phyloP scores from a whole-genome alignment of 345 rosid genomes.

The Hirschfeldia incana region DNA sequence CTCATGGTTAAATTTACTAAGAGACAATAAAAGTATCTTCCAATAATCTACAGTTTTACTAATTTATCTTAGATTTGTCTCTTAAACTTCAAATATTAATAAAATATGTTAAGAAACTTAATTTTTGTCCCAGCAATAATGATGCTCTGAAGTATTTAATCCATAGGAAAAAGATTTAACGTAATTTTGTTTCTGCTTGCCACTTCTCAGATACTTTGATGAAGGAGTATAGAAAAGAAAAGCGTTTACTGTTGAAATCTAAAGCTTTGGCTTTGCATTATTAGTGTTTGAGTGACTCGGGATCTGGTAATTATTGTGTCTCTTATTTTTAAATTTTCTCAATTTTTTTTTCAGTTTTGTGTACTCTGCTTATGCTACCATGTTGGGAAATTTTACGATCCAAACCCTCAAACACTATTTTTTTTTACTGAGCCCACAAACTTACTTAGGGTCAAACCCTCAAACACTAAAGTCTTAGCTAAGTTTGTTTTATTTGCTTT shows the following conservation, averaged over 20 bases:
- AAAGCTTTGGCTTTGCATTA: slow-evolving; percentile 42
- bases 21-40: too few species aligned
- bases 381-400: slow-evolving; percentile 63
- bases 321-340: slow-evolving; percentile 22
- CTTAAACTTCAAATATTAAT: too few species aligned
- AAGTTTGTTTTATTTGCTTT: background rate
- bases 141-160: background rate
- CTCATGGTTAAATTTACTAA: too few species aligned
- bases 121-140: too few species aligned
- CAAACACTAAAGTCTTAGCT: background rate
- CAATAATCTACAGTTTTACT: too few species aligned
- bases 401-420: background rate
- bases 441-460: background rate
- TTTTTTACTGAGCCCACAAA: background rate
- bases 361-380: slow-evolving; percentile 50
- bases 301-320: slow-evolving; percentile 15
- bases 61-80: too few species aligned
- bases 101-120: too few species aligned
- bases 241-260: slow-evolving; percentile 51
- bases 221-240: slow-evolving; percentile 66
- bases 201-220: slow-evolving; percentile 61
- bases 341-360: slow-evolving; percentile 40
- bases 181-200: slow-evolving; percentile 25
- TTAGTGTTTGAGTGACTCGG: background rate
- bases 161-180: background rate